These are phyloP conservation scores for Tetratostichococcus sp. DNA, from an alignment of 139 green algal genomes.

Conservation along the genomic window DNA sequence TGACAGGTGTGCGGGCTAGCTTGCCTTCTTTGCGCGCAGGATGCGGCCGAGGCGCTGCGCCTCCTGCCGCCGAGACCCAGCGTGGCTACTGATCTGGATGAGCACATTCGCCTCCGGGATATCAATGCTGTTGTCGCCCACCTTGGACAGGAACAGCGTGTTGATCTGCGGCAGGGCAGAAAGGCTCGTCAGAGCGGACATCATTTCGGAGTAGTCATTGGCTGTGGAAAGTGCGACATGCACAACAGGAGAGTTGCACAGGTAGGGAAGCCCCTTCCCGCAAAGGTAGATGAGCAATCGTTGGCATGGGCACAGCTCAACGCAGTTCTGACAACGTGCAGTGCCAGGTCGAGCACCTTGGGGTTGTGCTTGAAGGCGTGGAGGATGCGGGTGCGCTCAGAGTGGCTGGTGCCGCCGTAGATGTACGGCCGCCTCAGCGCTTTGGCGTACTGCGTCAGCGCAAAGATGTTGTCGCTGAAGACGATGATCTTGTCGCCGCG, in stretches of 20 bases:
- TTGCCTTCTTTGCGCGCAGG: slow-evolving; percentile 84
- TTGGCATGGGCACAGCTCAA: too few species aligned
- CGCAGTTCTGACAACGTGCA: background rate
- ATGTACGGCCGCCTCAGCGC: slow-evolving; percentile 87
- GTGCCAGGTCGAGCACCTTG: too few species aligned
- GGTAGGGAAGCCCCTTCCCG: too few species aligned
- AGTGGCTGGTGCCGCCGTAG: slow-evolving; percentile 86
- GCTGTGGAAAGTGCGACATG: too few species aligned
- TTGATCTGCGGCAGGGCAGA: slow-evolving; percentile 59
- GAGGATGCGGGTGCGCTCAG: slow-evolving; percentile 90
- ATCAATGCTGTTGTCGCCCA: slow-evolving; percentile 98
- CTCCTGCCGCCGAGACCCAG: slow-evolving; percentile 89
- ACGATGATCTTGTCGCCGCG: slow-evolving; percentile 88
- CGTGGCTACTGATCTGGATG: slow-evolving; percentile 96
- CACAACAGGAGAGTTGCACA: too few species aligned
- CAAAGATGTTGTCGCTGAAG: slow-evolving; percentile 98
- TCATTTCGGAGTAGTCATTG: too few species aligned
- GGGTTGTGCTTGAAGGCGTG: slow-evolving; percentile 90
- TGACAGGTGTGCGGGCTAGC: slow-evolving; percentile 54
- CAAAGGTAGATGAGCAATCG: too few species aligned
- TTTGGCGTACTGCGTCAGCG: slow-evolving; percentile 88
- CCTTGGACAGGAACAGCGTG: slow-evolving; percentile 99
- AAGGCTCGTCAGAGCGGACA: background rate
- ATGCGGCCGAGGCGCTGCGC: slow-evolving; percentile 96
- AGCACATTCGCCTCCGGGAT: slow-evolving; percentile 99